Percentiles rank a stretch among this genome's conserved stretches.
Conservation (phyloP, 1,284 basidiomycete species). For the Lentinula novae-zelandiae region DNA sequence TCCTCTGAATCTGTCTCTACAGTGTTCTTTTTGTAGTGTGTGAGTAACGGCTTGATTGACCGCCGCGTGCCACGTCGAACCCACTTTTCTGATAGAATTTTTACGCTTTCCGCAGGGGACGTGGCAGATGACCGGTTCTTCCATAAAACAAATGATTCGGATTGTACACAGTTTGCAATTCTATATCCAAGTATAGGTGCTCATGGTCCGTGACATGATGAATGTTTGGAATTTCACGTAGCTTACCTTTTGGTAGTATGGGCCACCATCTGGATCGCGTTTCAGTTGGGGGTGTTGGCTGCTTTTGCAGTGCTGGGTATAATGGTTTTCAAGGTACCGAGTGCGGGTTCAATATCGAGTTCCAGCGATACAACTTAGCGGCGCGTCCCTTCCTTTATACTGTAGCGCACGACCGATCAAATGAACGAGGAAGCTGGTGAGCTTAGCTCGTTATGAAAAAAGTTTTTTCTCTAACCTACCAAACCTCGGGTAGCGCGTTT, state of each 20-base stretch:
- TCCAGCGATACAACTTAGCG: conserved; percentile 3
- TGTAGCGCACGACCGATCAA: conserved; percentile 44
- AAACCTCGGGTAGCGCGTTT: neutral
- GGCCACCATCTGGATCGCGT: conserved; percentile 73
- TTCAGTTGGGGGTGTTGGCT: conserved; percentile 61
- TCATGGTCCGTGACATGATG: conserved; percentile 46
- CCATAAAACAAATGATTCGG: conserved; percentile 80
- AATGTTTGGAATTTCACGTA: neutral
- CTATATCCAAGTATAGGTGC: conserved; percentile 63
- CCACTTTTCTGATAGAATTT: neutral
- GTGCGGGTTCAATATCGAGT: neutral
- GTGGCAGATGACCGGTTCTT: conserved; percentile 83
- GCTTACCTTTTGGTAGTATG: conserved; percentile 46
- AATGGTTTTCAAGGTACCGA: conserved; percentile 63
- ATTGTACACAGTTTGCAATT: conserved; percentile 73
- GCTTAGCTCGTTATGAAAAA: conserved; percentile 16
- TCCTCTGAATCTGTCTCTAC: conserved; percentile 4
- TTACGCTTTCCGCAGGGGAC: conserved; percentile 53
- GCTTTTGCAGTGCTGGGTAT: conserved; percentile 72
- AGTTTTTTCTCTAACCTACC: neutral
- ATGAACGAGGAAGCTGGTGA: conserved; percentile 60
- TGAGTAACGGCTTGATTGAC: conserved; percentile 30
- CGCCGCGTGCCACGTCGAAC: neutral
- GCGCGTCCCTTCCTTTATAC: conserved; percentile 1
- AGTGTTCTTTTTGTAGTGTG: conserved; percentile 78